Conservation (phyloP, 169 alveolate species). For the Sarcocystis neurona region DNA sequence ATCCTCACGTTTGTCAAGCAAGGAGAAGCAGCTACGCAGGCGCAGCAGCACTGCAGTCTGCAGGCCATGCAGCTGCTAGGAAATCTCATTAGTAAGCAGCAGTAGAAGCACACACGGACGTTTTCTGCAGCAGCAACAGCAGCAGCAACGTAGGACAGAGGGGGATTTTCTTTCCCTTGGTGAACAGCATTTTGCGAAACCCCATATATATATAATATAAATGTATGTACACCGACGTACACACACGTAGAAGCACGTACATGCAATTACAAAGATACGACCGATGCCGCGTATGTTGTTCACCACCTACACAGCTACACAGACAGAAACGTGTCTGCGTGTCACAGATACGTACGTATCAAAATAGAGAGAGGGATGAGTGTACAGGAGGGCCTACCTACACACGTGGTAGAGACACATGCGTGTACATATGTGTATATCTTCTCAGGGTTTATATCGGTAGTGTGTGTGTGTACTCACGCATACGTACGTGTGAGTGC, state of each 20-base stretch:
- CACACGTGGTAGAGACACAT: no score
- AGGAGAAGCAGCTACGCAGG: background rate
- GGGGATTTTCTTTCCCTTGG: background rate
- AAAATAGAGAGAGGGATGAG: no score
- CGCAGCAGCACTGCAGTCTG: slow-evolving; percentile 20
- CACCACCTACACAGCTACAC: no score
- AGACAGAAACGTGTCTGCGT: no score
- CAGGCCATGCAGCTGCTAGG: slow-evolving; percentile 15
- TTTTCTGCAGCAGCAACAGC: background rate
- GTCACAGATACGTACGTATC: no score
- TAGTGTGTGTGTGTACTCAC: no score
- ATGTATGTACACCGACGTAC: background rate
- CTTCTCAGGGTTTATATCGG: no score
- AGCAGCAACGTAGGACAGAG: background rate
- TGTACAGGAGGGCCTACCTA: no score
- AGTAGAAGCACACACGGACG: background rate
- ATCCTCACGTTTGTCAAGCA: background rate
- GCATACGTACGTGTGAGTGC: no score
- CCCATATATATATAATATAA: background rate
- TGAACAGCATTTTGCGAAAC: background rate
- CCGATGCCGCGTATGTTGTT: no score
- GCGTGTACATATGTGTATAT: no score
- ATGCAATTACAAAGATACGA: no score
- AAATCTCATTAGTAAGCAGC: background rate
- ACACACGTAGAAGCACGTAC: background rate